Conservation (phyloP, 2,329 filamentous ascomycete species). For the Colletotrichum noveboracense region DNA sequence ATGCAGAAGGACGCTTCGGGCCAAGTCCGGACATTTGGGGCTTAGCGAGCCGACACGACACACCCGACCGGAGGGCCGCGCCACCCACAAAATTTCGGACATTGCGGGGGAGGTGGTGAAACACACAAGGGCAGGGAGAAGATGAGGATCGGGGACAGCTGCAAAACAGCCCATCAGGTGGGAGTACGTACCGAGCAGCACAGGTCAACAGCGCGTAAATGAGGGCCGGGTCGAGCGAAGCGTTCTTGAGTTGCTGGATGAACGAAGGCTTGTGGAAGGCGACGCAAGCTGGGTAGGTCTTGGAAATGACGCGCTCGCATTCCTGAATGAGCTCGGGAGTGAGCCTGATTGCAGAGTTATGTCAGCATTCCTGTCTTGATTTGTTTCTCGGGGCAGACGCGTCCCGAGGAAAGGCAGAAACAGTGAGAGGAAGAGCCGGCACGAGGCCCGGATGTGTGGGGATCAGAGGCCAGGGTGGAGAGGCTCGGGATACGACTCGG, state of each 20-base stretch:
- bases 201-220: constrained; percentile 63
- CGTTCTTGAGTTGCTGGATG: constrained; percentile 64
- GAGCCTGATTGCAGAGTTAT: constrained; percentile 37
- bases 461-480: constrained; percentile 8
- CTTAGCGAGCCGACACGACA: constrained; percentile 10
- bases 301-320: constrained; percentile 65
- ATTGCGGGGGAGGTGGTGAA: constrained; percentile 25
- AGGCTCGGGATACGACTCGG: constrained; percentile 13
- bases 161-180: not conserved
- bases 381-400: not conserved
- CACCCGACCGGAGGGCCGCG: constrained; percentile 18
- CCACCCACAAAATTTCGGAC: constrained; percentile 20
- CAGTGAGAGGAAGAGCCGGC: not conserved
- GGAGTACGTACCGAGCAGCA: constrained; percentile 58
- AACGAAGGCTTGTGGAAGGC: constrained; percentile 69
- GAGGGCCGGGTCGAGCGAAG: constrained; percentile 59
- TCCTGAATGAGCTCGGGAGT: constrained; percentile 64
- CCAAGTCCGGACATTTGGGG: constrained; percentile 14
- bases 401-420: not conserved
- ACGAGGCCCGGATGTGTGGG: constrained; percentile 5
- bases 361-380: not conserved
- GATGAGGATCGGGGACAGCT: constrained; percentile 17
- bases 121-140: constrained; percentile 25
- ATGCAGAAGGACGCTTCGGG: not conserved
- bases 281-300: constrained; percentile 65